These are phyloP conservation scores for Dictyostelium intermedium DNA, from an alignment of 78 protist species.

Conservation along the genomic window DNA sequence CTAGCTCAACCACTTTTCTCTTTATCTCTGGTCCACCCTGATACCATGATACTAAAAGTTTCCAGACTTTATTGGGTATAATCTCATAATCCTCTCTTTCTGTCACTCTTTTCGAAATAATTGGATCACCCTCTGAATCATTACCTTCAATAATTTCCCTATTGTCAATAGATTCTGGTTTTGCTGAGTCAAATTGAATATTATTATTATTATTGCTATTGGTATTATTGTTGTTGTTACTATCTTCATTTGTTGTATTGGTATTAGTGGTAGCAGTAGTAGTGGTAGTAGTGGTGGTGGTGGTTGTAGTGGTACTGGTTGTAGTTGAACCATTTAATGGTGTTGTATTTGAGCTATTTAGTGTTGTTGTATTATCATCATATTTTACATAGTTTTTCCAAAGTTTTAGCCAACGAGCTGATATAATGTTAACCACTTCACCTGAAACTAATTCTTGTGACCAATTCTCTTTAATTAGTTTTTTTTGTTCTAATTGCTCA, in stretches of 20 bases:
- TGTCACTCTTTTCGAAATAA: background rate
- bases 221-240: background rate
- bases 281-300: background rate
- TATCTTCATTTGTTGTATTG: background rate
- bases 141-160: slow-evolving; percentile 46
- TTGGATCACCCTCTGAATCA: slow-evolving; percentile 41
- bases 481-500: slow-evolving; percentile 50
- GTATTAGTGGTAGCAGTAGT: too few species aligned
- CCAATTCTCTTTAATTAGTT: slow-evolving; percentile 50
- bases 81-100: slow-evolving; percentile 60
- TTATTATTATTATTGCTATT: background rate
- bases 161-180: slow-evolving; percentile 70
- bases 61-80: slow-evolving; percentile 36
- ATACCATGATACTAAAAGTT: slow-evolving; percentile 41
- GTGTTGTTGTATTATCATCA: slow-evolving; percentile 38
- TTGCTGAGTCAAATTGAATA: slow-evolving; percentile 42
- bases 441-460: slow-evolving; percentile 32
- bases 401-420: slow-evolving; percentile 32
- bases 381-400: slow-evolving; percentile 63
- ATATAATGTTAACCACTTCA: slow-evolving; percentile 38
- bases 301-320: background rate
- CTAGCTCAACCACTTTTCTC: slow-evolving; percentile 51
- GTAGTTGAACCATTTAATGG: background rate
- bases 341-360: background rate
- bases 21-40: slow-evolving; percentile 74